Evolutionary conservation across 2,329 filamentous ascomycete species (phyloP).

Genomic region (Diaporthe velutina): DNA sequence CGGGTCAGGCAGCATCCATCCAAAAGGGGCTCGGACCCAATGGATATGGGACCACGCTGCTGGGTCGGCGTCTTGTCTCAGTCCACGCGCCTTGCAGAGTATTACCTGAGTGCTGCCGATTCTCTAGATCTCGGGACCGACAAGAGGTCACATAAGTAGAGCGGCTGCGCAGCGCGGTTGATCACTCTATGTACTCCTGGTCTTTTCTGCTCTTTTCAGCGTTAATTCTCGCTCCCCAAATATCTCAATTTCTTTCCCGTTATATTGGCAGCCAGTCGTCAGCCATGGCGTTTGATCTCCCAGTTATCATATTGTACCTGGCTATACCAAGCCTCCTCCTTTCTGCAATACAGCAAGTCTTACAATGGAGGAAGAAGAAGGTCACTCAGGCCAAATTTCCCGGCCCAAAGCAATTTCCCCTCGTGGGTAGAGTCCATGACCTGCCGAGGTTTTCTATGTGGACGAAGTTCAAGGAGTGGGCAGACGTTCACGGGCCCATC

Average conservation of each 20-base stretch:
- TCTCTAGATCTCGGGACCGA: constrained; percentile 8
- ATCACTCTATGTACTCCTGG: not conserved
- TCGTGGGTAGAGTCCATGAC: constrained; percentile 63
- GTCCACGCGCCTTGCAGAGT: not conserved
- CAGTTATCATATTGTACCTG: constrained; percentile 58
- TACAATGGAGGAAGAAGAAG: constrained; percentile 50
- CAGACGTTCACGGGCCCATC: constrained; percentile 57
- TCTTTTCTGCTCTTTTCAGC: constrained; percentile 13
- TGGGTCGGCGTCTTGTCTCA: not conserved
- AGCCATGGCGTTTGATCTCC: constrained; percentile 51
- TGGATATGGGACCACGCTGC: not conserved
- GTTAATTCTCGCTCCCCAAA: not conserved
- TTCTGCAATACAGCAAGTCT: constrained; percentile 54
- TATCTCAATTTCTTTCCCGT: not conserved
- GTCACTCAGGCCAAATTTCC: constrained; percentile 53
- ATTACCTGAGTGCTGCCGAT: not conserved
- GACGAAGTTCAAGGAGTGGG: constrained; percentile 65
- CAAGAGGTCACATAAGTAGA: constrained; percentile 16
- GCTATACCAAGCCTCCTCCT: constrained; percentile 60
- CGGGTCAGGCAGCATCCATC: constrained; percentile 8
- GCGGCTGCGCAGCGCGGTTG: not conserved
- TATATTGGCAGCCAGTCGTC: not conserved
- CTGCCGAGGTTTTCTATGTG: constrained; percentile 60
- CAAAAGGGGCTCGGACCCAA: constrained; percentile 3
- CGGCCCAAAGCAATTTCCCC: constrained; percentile 60